These are phyloP conservation scores for Fusarium solani-melongenae DNA, from an alignment of 2,329 filamentous ascomycete genomes.

Conservation along the genomic window DNA sequence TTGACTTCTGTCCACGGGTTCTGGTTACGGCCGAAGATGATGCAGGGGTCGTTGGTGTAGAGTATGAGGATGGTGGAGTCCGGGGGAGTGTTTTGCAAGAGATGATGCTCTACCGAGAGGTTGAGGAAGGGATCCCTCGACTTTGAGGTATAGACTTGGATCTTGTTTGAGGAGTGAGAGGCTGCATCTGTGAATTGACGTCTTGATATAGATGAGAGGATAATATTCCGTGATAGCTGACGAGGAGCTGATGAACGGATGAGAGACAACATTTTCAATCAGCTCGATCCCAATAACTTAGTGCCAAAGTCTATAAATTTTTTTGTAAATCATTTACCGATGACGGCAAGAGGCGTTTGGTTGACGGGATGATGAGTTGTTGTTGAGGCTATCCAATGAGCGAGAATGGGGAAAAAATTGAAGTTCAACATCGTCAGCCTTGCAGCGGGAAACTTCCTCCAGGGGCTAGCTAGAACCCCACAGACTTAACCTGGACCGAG, in stretches of 20 bases:
- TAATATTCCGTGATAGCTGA: constrained; percentile 10
- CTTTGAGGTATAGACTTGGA: constrained; percentile 78
- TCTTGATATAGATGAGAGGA: constrained; percentile 25
- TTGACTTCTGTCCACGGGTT: constrained; percentile 97
- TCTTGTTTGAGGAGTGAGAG: constrained; percentile 56
- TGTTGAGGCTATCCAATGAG: constrained; percentile 37
- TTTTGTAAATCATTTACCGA: background rate
- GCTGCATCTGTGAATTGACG: constrained; percentile 53
- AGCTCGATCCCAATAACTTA: background rate
- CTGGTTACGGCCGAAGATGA: constrained; percentile 95
- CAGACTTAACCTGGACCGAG: background rate
- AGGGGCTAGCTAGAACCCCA: background rate
- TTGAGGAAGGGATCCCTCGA: constrained; percentile 85
- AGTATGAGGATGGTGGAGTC: constrained; percentile 85
- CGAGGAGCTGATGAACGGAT: constrained; percentile 13
- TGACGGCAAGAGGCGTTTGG: background rate
- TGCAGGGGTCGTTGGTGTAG: constrained; percentile 87
- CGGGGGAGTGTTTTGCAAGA: constrained; percentile 78
- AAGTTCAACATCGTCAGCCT: constrained; percentile 26
- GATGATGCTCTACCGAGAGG: constrained; percentile 91
- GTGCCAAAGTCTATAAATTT: background rate
- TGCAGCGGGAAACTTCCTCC: constrained; percentile 31
- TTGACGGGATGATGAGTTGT: constrained; percentile 16
- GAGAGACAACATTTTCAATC: constrained; percentile 17
- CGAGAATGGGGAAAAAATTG: constrained; percentile 13